Base-by-base conservation (phyloP, 805 yeast genomes). In the Lipomyces starkeyi region DNA sequence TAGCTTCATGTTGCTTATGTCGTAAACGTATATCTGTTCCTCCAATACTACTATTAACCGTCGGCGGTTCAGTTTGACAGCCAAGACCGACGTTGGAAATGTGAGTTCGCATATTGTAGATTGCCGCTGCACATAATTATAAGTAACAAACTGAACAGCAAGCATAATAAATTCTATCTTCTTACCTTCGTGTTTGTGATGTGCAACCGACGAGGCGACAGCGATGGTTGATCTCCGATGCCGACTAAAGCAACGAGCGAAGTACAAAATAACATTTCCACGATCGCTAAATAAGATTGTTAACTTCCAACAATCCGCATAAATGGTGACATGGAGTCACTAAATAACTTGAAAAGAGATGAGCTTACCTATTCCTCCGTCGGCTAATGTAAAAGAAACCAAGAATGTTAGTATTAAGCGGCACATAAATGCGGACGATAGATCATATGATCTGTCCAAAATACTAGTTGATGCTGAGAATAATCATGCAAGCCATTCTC, bases 201-300 rank as follows among this genome's bases (percentile, higher is more conserved):
- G 75, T 88, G 88, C 68, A 94, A 83, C 71, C 93, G 87, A 68
- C 97, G 83, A n/a, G 97, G 96, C 20, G 87, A 83, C 61, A 76
- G 73, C 1, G 83, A 74, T 4, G 90, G 88, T 70, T 85, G 89
- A 64, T 88, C 91, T 1, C 93, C 94, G 61, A 86, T 80, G 7
- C 93, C 94, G 1, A 91, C 97, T 6, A 91, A 81, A 0, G 97
- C 97, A 29, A 95, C 85, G 52, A 94, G 82, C 5, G 97, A 90
- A 0, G 98, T 92, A 56, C 93, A 84, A 75, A 93, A 94, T 32
- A 94, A 84, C 98, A 95, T 93, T 76, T 93, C 97, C 11, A 92
- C 88, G 1, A 91, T 84, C 40, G 74, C 75, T 73, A 34, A 8
- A 25, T 14, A 14, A 5, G 7, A 65, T 14, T 6, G 55, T 40